phyloP scores from a whole-genome alignment of 108 stramenopile species.

The Cyclotella baltica region DNA sequence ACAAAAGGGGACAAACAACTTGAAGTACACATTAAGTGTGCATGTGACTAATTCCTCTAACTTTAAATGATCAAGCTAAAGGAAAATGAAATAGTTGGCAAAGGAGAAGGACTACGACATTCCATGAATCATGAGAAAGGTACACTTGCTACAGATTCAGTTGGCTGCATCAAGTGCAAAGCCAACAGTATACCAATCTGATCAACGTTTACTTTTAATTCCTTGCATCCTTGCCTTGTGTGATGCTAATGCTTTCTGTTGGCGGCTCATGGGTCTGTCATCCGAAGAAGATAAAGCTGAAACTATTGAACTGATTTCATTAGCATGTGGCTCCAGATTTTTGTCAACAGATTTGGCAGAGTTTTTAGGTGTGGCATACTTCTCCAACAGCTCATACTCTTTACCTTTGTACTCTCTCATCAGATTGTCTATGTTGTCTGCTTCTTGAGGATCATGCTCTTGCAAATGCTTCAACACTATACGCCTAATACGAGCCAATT shows the following conservation, averaged over 20 bases:
- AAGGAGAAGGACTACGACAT: too few relatives aligned
- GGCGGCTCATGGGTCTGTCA: slow-evolving; percentile 60
- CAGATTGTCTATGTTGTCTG: slow-evolving; percentile 83
- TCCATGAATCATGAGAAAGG: too few relatives aligned
- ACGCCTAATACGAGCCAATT: slow-evolving; percentile 63
- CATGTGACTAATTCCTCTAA: too few relatives aligned
- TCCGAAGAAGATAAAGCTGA: slow-evolving; percentile 21
- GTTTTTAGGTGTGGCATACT: slow-evolving; percentile 78
- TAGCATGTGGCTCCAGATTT: slow-evolving; percentile 31
- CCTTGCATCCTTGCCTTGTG: slow-evolving; percentile 82
- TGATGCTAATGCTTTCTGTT: slow-evolving; percentile 71
- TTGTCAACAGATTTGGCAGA: background rate
- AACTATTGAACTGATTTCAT: slow-evolving; percentile 17
- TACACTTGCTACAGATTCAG: too few relatives aligned
- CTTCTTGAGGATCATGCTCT: slow-evolving; percentile 84
- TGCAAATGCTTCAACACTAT: slow-evolving; percentile 78
- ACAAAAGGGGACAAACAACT: too few relatives aligned
- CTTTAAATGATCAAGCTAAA: too few relatives aligned
- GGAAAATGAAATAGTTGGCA: too few relatives aligned
- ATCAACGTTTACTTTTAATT: slow-evolving; percentile 6
- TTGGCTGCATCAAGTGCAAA: too few relatives aligned
- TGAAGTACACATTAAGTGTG: too few relatives aligned
- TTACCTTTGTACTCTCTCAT: slow-evolving; percentile 92
- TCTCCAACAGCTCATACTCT: slow-evolving; percentile 79
- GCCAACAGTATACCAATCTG: too few relatives aligned